Conservation (phyloP, 1,284 basidiomycete species). For the Anthracocystis setariae region DNA sequence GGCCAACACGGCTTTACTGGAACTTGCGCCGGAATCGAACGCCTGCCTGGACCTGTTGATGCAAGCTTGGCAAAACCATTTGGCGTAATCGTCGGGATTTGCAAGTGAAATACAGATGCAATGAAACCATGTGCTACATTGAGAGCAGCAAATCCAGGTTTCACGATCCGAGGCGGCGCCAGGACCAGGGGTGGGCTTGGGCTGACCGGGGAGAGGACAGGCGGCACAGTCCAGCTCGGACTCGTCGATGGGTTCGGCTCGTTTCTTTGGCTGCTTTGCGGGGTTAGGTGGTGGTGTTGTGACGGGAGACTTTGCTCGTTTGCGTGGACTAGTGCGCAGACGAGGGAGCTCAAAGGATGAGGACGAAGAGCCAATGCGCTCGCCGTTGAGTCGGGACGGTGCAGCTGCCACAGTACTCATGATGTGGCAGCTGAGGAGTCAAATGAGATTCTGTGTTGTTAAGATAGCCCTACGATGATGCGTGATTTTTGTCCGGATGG, state of each 20-base stretch:
- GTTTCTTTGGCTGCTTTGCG: slow-evolving; percentile 18
- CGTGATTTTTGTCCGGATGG: too few relatives aligned
- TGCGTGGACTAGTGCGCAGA: slow-evolving; percentile 35
- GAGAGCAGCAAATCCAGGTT: slow-evolving; percentile 57
- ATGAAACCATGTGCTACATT: slow-evolving; percentile 59
- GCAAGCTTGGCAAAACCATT: slow-evolving; percentile 57
- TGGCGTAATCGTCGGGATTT: slow-evolving; percentile 49
- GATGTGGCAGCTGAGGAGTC: slow-evolving; percentile 18
- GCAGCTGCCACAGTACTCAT: slow-evolving; percentile 28
- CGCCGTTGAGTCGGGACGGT: background rate
- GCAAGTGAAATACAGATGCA: slow-evolving; percentile 50
- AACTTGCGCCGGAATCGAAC: slow-evolving; percentile 24
- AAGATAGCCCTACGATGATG: too few relatives aligned
- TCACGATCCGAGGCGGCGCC: slow-evolving; percentile 45
- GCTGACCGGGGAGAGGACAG: slow-evolving; percentile 30
- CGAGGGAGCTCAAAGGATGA: slow-evolving; percentile 3
- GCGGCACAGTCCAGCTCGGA: slow-evolving; percentile 50
- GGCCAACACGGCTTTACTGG: slow-evolving; percentile 18
- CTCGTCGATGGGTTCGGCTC: slow-evolving; percentile 36
- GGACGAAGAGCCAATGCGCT: slow-evolving; percentile 3
- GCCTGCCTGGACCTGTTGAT: slow-evolving; percentile 19
- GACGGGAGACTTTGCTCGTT: slow-evolving; percentile 21
- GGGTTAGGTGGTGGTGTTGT: background rate
- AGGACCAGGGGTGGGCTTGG: slow-evolving; percentile 33
- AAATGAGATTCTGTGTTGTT: too few relatives aligned